Evolutionary conservation across 176 grass and related monocot species (phyloP).

Genomic region (Calamus simplicifolius): DNA sequence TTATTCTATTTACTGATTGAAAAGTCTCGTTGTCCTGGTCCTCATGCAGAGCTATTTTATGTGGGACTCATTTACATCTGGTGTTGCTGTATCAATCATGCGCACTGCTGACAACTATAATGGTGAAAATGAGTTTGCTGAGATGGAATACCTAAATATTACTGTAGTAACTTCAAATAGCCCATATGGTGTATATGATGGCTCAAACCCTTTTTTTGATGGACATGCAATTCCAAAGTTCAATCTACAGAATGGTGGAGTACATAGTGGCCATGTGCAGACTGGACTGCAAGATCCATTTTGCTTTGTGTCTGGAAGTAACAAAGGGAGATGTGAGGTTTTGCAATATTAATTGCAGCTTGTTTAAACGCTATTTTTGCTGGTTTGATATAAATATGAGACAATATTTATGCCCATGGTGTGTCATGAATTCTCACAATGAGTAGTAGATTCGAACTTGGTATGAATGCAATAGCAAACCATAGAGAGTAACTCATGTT

Average conservation of each 20-base stretch:
- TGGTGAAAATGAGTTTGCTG: constrained; percentile 65
- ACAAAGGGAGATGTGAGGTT: constrained; percentile 78
- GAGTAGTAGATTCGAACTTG: too few species aligned
- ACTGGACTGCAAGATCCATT: constrained; percentile 60
- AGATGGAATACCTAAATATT: constrained; percentile 71
- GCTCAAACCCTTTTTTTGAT: constrained; percentile 70
- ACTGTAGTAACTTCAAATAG: constrained; percentile 73
- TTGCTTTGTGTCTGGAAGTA: constrained; percentile 36
- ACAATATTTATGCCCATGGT: too few species aligned
- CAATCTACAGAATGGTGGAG: constrained; percentile 43
- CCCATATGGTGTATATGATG: constrained; percentile 58
- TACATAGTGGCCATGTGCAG: constrained; percentile 89
- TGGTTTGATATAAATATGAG: too few species aligned
- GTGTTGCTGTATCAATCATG: constrained; percentile 66
- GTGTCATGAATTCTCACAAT: too few species aligned
- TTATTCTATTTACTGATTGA: background rate
- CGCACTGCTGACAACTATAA: constrained; percentile 28
- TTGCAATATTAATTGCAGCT: too few species aligned
- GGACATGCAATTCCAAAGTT: constrained; percentile 45
- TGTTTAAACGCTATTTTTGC: too few species aligned
- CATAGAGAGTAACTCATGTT: too few species aligned
- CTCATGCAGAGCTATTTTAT: constrained; percentile 72
- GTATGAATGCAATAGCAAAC: too few species aligned
- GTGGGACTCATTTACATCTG: constrained; percentile 85
- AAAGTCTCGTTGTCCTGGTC: too few species aligned